Base-by-base conservation (phyloP, 2,329 filamentous ascomycete species). In the Stagonosporopsis rhizophila region DNA sequence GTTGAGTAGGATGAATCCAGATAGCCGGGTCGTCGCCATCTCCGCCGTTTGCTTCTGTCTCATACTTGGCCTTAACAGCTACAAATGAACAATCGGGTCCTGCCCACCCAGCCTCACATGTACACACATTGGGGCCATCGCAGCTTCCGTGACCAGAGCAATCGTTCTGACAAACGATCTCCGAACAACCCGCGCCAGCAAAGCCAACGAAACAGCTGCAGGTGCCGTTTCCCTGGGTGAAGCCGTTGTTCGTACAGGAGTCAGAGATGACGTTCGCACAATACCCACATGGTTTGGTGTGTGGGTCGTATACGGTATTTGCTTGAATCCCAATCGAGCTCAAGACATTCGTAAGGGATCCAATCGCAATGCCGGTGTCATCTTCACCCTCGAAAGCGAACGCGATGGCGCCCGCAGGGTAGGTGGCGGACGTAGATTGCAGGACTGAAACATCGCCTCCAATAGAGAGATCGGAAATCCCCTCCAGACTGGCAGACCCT, bases 11-110 rank as follows among this genome's bases (percentile, higher is more conserved):
- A 34, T 71, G 68, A 15, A 73, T 64, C 70, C 70, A 73, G n/a
- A 72, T 63, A 1, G 68, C 70, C 6, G 70, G 70, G 28, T 73
- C 69, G 32, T 72, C 70, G 20, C 69, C 70, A 41, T 73, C 69
- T 4, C 70, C 69, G 3, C 70, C 70, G 41, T 73, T 72, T 4
- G 70, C 69, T 17, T 71, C 70, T 1, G 69, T 73, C 54, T 73
- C 70, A 23, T 63, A 71, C 25, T 71, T 72, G 4, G 70, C 59
- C 40, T 70, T 54, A 6, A 71, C 68, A 8, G 67, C 65, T 4
- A 67, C 56, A 25, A 69, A 71, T 0, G 69, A 72, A 32, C 70
- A 73, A 34, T 70, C 62, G 1, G 69, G 65, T 2, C 70, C 70
- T 17, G 62, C 59, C 67, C 67, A 71, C 3, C 61, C 63, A 27